Evolutionary conservation across 805 yeast genomes (phyloP).

Genomic region (Saccharomycopsis amapae): DNA sequence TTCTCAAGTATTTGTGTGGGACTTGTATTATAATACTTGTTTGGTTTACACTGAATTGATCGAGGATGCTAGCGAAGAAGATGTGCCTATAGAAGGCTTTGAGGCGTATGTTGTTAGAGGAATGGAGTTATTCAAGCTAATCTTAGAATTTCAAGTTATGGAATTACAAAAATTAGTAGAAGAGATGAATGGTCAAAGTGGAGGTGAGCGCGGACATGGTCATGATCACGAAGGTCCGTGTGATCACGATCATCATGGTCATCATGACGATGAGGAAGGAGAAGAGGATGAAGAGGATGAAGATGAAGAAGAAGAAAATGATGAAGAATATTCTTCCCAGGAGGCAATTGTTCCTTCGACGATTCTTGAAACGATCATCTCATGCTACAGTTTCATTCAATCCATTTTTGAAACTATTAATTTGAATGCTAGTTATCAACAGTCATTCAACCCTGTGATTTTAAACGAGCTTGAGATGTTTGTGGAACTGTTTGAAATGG

Average conservation of each 20-base stretch:
- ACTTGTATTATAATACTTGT: conserved; percentile 19
- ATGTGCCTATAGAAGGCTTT: conserved; percentile 1
- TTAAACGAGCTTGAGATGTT: neutral
- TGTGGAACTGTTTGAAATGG: neutral
- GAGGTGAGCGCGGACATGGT: neutral
- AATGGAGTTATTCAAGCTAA: conserved; percentile 9
- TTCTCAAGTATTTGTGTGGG: conserved; percentile 15
- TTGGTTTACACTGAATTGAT: conserved; percentile 21
- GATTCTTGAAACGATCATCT: conserved; percentile 17
- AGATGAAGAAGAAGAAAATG: neutral
- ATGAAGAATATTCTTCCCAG: conserved; percentile 14
- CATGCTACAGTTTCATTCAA: conserved; percentile 13
- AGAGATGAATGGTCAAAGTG: neutral
- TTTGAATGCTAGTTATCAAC: neutral
- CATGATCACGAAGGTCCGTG: conserved; percentile 1
- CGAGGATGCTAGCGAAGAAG: conserved; percentile 14
- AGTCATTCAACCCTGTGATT: neutral
- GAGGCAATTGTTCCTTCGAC: conserved; percentile 20
- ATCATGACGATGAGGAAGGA: neutral
- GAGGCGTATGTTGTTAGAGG: conserved; percentile 5
- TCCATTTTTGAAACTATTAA: conserved; percentile 12
- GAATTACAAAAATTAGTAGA: conserved; percentile 13
- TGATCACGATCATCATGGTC: neutral
- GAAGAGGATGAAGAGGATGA: conserved; percentile 3
- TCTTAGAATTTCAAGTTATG: conserved; percentile 17